Evolutionary conservation across 2,329 filamentous ascomycete species (phyloP), one percentile per base, ranked within the genome.

Genomic region (Cytospora paraplurivora): DNA sequence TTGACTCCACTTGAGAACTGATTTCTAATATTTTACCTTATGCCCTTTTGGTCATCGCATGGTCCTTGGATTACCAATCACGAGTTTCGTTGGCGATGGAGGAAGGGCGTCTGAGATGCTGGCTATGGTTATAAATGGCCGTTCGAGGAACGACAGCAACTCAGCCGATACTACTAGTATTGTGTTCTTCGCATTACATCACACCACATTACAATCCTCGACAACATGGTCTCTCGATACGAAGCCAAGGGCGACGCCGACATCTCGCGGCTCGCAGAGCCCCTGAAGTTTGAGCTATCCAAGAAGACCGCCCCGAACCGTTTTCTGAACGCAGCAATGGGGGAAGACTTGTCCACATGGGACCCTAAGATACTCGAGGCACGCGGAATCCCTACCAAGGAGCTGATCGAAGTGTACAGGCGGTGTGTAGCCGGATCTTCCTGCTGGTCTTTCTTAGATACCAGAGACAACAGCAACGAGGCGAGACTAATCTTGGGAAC

Each of bases 281-380:
- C 60, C 11, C 21, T 67, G 21, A 21, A 74, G 27, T 83, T 83
- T 64, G 70, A 74, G 37, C 83, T 83, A 72, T 82, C 82, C 37
- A 79, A 81, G 62, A 80, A 77, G 61, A 82, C 79, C 1, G 86
- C 86, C 1, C 81, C 80, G 38, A 90, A 89, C 71, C 79, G 86
- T 19, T 85, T 89, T 69, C 72, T 89, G 66, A 90, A 90, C 72
- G 85, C 78, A 11, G 81, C 88, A 41, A 89, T 89, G 86, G 85
- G 84, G 1, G 88, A 90, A 71, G 77, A 81, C 10, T 75, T 89
- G 19, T 84, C 85, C 0, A 85, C 82, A 6, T 90, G 85, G 85
- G 79, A 84, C 63, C 76, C 81, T 7, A 79, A 79, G 32, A 78
- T 85, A 62, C 86, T 85, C 0, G 87, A 87, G 51, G 78, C 78